Evolutionary conservation across 2,329 filamentous ascomycete genomes (phyloP).

Genomic region (Trichoderma gracile): DNA sequence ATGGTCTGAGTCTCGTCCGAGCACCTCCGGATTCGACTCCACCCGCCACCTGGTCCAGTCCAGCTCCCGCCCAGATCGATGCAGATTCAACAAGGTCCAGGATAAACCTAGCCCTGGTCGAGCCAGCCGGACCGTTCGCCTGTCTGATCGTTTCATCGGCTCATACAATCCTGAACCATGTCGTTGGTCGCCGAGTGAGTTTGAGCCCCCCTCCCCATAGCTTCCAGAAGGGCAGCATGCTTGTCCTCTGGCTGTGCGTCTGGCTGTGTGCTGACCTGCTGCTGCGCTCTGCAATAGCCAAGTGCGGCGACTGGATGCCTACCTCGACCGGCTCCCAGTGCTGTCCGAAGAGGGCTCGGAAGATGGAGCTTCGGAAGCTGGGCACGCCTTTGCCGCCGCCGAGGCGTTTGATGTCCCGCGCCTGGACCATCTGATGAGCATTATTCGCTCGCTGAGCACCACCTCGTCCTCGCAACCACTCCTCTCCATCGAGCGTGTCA

Average conservation of each 20-base stretch:
- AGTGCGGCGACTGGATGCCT: conserved; percentile 63
- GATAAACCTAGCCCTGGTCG: conserved; percentile 12
- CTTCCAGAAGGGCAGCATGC: not conserved
- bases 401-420: conserved; percentile 53
- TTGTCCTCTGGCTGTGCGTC: not conserved
- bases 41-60: conserved; percentile 21
- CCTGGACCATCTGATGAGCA: conserved; percentile 62
- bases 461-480: conserved; percentile 64
- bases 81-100: conserved; percentile 17
- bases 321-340: conserved; percentile 61
- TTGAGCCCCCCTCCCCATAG: conserved; percentile 1
- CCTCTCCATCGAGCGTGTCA: conserved; percentile 61
- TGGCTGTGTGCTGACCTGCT: conserved; percentile 2
- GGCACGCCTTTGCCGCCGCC: conserved; percentile 40
- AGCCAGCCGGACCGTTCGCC: conserved; percentile 5
- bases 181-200: conserved; percentile 53
- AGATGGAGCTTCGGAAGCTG: conserved; percentile 43
- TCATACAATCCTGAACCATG: conserved; percentile 37
- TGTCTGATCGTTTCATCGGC: conserved; percentile 20
- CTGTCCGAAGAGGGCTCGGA: conserved; percentile 45
- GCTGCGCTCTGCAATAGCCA: conserved; percentile 45
- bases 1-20: conserved; percentile 25
- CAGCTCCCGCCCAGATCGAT: conserved; percentile 24
- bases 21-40: conserved; percentile 15
- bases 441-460: conserved; percentile 71